Conservation (phyloP, 768 basidiomycete species). For the Lactarius trivialis region DNA sequence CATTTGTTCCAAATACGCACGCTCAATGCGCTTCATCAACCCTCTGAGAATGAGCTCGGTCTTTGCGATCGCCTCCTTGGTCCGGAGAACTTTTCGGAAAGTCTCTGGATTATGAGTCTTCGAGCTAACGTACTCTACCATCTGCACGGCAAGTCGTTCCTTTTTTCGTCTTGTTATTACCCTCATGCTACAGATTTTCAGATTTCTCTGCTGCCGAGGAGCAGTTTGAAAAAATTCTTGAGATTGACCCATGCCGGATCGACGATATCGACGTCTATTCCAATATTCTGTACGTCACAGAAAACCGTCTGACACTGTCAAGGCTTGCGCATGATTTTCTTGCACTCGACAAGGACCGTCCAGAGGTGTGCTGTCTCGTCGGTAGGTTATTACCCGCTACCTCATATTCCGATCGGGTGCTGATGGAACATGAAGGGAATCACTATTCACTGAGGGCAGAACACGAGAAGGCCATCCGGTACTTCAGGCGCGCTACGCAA, state of each 20-base stretch:
- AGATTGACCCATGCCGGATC: constrained; percentile 77
- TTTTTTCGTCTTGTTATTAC: constrained; percentile 26
- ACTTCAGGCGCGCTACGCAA: constrained; percentile 91
- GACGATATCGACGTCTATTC: constrained; percentile 96
- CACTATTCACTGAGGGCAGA: constrained; percentile 91
- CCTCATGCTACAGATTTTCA: constrained; percentile 31
- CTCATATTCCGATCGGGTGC: neutral
- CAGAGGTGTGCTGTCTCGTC: constrained; percentile 93
- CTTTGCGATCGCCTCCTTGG: constrained; percentile 74
- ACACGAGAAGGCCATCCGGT: constrained; percentile 93
- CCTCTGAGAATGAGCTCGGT: constrained; percentile 77
- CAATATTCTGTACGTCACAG: constrained; percentile 94
- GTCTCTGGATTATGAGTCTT: constrained; percentile 80
- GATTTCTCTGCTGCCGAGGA: constrained; percentile 83
- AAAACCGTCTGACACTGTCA: constrained; percentile 81
- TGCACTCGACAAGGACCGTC: constrained; percentile 83
- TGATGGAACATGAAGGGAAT: constrained; percentile 56
- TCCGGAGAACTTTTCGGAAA: constrained; percentile 69
- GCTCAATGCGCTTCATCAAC: constrained; percentile 82
- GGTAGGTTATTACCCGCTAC: constrained; percentile 44
- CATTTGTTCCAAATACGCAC: constrained; percentile 83
- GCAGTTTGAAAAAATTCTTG: constrained; percentile 79
- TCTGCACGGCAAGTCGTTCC: constrained; percentile 58
- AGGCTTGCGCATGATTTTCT: constrained; percentile 89
- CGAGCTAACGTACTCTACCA: constrained; percentile 86